phyloP scores from a whole-genome alignment of 768 basidiomycete species.

The Epithele typhae region DNA sequence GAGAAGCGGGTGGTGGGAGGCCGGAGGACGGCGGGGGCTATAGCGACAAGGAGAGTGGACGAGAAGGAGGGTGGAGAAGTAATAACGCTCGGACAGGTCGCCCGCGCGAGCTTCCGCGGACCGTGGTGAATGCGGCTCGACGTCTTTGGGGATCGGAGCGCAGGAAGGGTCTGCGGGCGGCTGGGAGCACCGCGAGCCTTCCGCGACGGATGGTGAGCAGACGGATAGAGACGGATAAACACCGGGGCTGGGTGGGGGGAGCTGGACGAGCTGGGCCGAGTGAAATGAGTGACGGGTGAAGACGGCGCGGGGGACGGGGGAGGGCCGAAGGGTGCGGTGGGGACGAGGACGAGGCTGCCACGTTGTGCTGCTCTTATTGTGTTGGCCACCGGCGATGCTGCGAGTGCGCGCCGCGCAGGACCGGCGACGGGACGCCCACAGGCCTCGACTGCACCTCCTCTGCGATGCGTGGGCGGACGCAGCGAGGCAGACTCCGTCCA shows the following conservation, averaged over 20 bases:
- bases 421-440: constrained; percentile 2
- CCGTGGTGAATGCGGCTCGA: not conserved
- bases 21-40: constrained; percentile 6
- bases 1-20: constrained; percentile 15
- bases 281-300: too few relatives aligned
- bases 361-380: constrained; percentile 27
- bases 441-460: too few relatives aligned
- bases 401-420: constrained; percentile 3
- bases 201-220: too few relatives aligned
- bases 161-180: too few relatives aligned
- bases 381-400: constrained; percentile 11
- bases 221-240: too few relatives aligned
- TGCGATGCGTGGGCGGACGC: too few relatives aligned
- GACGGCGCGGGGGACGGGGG: constrained; percentile 1
- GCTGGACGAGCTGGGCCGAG: too few relatives aligned
- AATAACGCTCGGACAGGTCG: constrained; percentile 17
- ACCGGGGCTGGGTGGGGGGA: too few relatives aligned
- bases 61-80: constrained; percentile 24
- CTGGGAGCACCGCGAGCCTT: too few relatives aligned
- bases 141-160: not conserved
- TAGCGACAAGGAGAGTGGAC: constrained; percentile 22
- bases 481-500: not conserved
- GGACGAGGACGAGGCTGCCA: constrained; percentile 13
- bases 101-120: constrained; percentile 25
- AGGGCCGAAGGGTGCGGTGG: not conserved